phyloP scores from a whole-genome alignment of 2,329 filamentous ascomycete species.

The Emericellopsis cladophorae region DNA sequence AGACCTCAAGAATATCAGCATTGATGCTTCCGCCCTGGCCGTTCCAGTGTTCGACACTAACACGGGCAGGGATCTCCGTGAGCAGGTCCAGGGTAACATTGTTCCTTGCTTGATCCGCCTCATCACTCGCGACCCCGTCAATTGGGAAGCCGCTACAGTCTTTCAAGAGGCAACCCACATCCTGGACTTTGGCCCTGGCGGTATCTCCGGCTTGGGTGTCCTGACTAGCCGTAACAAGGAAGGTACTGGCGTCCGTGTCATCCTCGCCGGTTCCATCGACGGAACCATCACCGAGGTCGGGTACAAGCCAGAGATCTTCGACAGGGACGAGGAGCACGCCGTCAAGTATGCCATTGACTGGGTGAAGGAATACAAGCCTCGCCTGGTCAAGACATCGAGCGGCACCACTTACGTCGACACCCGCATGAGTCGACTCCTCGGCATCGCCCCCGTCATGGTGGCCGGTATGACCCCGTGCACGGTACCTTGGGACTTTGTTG shows the following conservation, averaged over 20 bases:
- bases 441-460: slow-evolving; percentile 77
- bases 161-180: slow-evolving; percentile 90
- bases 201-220: slow-evolving; percentile 89
- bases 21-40: slow-evolving; percentile 59
- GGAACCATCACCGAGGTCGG: slow-evolving; percentile 84
- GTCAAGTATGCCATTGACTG: slow-evolving; percentile 93
- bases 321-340: slow-evolving; percentile 87
- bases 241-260: slow-evolving; percentile 91
- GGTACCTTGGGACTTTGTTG: slow-evolving; percentile 82
- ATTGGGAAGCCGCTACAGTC: slow-evolving; percentile 91
- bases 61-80: slow-evolving; percentile 72
- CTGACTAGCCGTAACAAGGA: slow-evolving; percentile 99
- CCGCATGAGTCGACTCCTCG: slow-evolving; percentile 82
- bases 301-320: slow-evolving; percentile 96
- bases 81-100: slow-evolving; percentile 60
- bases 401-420: slow-evolving; percentile 92
- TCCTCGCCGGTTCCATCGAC: slow-evolving; percentile 85
- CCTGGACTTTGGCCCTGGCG: slow-evolving; percentile 91
- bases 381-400: slow-evolving; percentile 74
- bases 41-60: slow-evolving; percentile 87
- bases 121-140: slow-evolving; percentile 86
- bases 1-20: slow-evolving; percentile 72
- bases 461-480: slow-evolving; percentile 91
- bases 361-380: slow-evolving; percentile 96
- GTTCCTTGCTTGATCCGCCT: slow-evolving; percentile 79